Evolutionary conservation across 345 rosid genomes (phyloP), one percentile per base, ranked within the genome.

Genomic region (Cardamine occulta): DNA sequence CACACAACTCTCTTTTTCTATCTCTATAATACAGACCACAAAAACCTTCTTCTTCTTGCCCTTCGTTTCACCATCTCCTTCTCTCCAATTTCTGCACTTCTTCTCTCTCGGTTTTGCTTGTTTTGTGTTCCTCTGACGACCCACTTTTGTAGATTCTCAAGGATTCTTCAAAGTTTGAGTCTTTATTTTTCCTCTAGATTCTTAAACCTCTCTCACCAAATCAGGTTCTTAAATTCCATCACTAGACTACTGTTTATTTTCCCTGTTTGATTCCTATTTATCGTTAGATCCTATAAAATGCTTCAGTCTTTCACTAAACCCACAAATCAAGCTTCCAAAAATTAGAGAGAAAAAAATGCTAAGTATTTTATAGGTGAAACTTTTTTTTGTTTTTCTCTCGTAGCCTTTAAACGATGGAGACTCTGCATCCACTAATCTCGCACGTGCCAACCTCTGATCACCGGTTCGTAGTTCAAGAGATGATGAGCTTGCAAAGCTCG

Each of bases 391-490:
- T 35, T n/a, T 34, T 35, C 63, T 53, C 45, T 52, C 17, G 8
- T 65, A 54, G 26, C 52, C 42, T 54, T 53, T 52, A 60, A 51
- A 17, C 35, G 17, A 72, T 78, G 72, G 68, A 72, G 73, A 78
- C 81, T 81, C 66, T 95, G 73, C 87, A 86, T 28, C 89, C 96
- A 49, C 91, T 92, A n/a, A 78, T 88, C 23, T 81, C 94, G 3
- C 88, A 86, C 79, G 72, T 86, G 9, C 84, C 85, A 42, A 83
- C 90, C 47, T 86, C 98, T 8, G 83, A 82, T 77, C 89, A 93
- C 87, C 75, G 90, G 74, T 78, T 78, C 56, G 75, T 76, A 7
- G 75, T 76, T 76, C 77, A 78, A 78, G 81, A 78, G 63, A 78
- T 76, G 80, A 69, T 76, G 79, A 40, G 19, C 29, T 60, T 68